phyloP scores from a whole-genome alignment of 2,329 filamentous ascomycete genomes.

The Orbilia javanica region DNA sequence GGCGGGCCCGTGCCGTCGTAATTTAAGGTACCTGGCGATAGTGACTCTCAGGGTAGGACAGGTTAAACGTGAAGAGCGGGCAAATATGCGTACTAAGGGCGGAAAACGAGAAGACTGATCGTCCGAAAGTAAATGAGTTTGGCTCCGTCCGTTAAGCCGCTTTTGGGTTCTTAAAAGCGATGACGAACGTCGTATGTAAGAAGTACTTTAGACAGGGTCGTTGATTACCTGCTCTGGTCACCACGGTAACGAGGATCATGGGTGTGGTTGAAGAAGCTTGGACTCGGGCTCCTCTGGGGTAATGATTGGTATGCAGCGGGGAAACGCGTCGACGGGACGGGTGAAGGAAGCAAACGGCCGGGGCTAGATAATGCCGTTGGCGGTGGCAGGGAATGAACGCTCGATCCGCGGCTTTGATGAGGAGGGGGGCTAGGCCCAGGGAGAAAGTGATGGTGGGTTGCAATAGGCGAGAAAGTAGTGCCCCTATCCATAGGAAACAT shows the following conservation, averaged over 20 bases:
- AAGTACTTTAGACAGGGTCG: too few relatives aligned
- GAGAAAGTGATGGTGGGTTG: constrained; percentile 48
- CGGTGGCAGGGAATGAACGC: constrained; percentile 42
- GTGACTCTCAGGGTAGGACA: not conserved
- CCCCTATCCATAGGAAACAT: constrained; percentile 42
- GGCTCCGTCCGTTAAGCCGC: not conserved
- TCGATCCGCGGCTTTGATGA: constrained; percentile 39
- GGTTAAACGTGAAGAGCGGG: not conserved
- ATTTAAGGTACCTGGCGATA: not conserved
- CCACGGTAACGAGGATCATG: constrained; percentile 35
- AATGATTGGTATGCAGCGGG: constrained; percentile 54
- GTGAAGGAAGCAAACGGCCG: constrained; percentile 45
- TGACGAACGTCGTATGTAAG: not conserved
- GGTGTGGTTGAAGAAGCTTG: constrained; percentile 42
- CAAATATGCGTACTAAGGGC: not conserved
- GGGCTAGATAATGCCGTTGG: constrained; percentile 48
- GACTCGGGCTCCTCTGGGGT: constrained; percentile 48
- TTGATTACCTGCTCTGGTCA: constrained; percentile 11
- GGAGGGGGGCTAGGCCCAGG: constrained; percentile 52
- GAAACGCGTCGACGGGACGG: constrained; percentile 42
- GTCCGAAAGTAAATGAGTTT: not conserved
- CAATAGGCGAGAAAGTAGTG: constrained; percentile 42
- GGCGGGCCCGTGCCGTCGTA: not conserved
- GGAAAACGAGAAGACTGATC: too few relatives aligned
- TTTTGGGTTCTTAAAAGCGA: not conserved